Evolutionary conservation across 2,329 filamentous ascomycete genomes (phyloP).

Genomic region (Alternaria alternata): DNA sequence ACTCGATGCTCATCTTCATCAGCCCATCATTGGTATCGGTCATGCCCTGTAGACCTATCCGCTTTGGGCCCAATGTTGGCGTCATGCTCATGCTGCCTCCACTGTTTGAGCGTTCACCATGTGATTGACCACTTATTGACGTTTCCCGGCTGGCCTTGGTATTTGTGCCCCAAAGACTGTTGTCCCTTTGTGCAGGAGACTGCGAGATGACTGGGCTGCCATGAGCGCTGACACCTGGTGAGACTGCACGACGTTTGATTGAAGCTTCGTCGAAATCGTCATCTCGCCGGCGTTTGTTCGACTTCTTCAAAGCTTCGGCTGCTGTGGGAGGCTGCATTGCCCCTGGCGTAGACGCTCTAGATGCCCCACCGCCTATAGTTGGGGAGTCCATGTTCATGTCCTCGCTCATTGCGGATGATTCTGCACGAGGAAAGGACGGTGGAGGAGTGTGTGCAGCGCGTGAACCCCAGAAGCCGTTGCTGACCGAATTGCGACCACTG

Average conservation of each 20-base stretch:
- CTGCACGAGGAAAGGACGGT: constrained; percentile 63
- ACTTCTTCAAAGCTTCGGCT: constrained; percentile 53
- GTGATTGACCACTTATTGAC: constrained; percentile 61
- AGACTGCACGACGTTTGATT: constrained; percentile 91
- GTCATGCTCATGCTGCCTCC: constrained; percentile 58
- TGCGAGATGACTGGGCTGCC: constrained; percentile 86
- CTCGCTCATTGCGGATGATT: constrained; percentile 66
- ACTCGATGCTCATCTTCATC: constrained; percentile 98
- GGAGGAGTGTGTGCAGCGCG: constrained; percentile 68
- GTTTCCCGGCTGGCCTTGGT: constrained; percentile 68
- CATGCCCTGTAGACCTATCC: constrained; percentile 79
- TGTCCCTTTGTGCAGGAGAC: constrained; percentile 78
- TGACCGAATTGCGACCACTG: constrained; percentile 76
- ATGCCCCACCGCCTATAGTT: constrained; percentile 38
- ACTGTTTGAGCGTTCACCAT: constrained; percentile 57
- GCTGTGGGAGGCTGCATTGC: constrained; percentile 49
- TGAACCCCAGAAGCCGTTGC: constrained; percentile 79
- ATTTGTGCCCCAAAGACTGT: constrained; percentile 74
- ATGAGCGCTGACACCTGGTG: constrained; percentile 87
- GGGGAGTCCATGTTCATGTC: constrained; percentile 79
- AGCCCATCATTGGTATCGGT: constrained; percentile 92
- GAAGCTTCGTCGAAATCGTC: constrained; percentile 88
- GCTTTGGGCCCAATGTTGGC: constrained; percentile 56
- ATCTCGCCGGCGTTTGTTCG: constrained; percentile 79
- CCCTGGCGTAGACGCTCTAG: constrained; percentile 50